Conservation (phyloP, 352 stramenopile genomes). For the Paralagenidium karlingii region DNA sequence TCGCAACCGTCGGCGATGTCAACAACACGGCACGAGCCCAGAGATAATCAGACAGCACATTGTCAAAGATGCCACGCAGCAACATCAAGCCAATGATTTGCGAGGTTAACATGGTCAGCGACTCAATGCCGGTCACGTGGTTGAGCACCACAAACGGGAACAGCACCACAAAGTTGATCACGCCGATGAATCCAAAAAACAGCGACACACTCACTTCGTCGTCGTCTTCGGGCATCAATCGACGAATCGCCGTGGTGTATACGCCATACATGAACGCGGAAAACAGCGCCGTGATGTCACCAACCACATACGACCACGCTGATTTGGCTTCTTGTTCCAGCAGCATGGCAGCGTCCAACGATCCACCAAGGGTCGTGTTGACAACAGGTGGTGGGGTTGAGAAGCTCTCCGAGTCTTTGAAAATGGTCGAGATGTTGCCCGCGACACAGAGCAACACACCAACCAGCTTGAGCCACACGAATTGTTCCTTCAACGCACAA, state of each 20-base stretch:
- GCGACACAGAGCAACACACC: constrained; percentile 81
- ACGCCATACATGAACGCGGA: constrained; percentile 87
- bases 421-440: constrained; percentile 77
- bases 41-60: constrained; percentile 92
- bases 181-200: constrained; percentile 91
- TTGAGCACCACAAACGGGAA: constrained; percentile 43
- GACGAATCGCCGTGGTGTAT: constrained; percentile 86
- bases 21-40: constrained; percentile 92
- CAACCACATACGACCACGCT: constrained; percentile 29
- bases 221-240: constrained; percentile 67
- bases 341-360: constrained; percentile 5
- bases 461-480: constrained; percentile 66
- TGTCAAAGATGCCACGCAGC: constrained; percentile 89
- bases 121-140: constrained; percentile 48
- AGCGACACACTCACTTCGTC: constrained; percentile 84
- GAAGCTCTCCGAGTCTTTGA: constrained; percentile 69
- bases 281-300: constrained; percentile 54
- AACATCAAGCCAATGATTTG: constrained; percentile 77
- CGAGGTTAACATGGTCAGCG: constrained; percentile 31
- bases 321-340: neutral
- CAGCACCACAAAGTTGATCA: constrained; percentile 82
- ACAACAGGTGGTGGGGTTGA: too few species aligned
- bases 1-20: constrained; percentile 92
- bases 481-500: constrained; percentile 59
- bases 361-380: too few species aligned